Conservation (phyloP, 2,329 filamentous ascomycete genomes). For the Fusarium sp. region DNA sequence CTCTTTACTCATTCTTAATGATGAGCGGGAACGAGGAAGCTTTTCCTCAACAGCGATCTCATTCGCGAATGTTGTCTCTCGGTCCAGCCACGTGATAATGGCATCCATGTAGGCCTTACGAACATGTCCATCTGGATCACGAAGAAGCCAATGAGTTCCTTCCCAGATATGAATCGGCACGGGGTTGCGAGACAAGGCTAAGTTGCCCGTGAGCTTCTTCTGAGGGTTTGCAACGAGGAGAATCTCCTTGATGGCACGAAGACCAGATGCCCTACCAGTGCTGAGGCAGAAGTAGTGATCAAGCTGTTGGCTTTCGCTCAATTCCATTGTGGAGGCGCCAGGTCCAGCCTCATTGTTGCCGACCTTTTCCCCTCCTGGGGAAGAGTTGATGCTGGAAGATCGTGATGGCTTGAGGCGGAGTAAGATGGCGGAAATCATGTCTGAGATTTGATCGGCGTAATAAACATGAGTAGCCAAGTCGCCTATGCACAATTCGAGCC, state of each 20-base stretch:
- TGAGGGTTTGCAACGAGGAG: conserved; percentile 84
- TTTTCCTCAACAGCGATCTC: conserved; percentile 72
- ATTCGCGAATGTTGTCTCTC: conserved; percentile 81
- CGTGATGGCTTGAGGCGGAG: conserved; percentile 79
- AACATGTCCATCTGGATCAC: conserved; percentile 83
- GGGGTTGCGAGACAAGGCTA: conserved; percentile 77
- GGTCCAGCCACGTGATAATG: conserved; percentile 84
- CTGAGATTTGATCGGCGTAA: conserved; percentile 94
- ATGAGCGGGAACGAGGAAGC: conserved; percentile 61
- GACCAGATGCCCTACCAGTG: conserved; percentile 73
- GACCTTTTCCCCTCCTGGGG: conserved; percentile 65
- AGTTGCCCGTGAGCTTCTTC: conserved; percentile 70
- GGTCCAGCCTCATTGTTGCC: conserved; percentile 53
- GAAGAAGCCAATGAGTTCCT: conserved; percentile 93
- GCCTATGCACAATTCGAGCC: conserved; percentile 88
- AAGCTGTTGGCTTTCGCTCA: conserved; percentile 61
- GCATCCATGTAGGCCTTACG: conserved; percentile 89
- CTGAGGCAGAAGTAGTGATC: conserved; percentile 69
- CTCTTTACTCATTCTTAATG: conserved; percentile 60
- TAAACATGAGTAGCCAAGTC: conserved; percentile 94
- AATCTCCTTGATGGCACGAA: conserved; percentile 86
- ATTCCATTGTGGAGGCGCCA: conserved; percentile 56
- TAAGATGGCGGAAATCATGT: conserved; percentile 90
- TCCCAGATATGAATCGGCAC: conserved; percentile 92
- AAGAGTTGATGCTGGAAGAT: conserved; percentile 60